These are phyloP conservation scores for Schoenoplectus tabernaemontani DNA, from an alignment of 202 grass and related monocot species.

Conservation along the genomic window DNA sequence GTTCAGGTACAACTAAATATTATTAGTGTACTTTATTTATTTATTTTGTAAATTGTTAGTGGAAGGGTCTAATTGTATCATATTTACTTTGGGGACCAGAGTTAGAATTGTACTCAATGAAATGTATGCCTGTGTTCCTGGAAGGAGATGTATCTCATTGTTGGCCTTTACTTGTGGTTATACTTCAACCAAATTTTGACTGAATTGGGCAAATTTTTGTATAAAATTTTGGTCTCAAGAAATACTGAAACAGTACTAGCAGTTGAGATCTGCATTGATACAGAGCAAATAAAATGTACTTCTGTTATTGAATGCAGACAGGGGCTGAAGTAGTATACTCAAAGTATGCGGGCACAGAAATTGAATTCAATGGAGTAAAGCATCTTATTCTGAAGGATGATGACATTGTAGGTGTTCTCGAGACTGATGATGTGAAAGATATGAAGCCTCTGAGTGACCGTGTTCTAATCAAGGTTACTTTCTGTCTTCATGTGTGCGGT, in stretches of 20 bases:
- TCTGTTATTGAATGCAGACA: constrained; percentile 31
- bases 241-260: background rate
- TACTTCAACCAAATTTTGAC: background rate
- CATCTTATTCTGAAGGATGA: constrained; percentile 97
- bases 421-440: constrained; percentile 83
- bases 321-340: constrained; percentile 74
- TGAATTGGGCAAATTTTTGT: background rate
- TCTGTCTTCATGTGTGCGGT: background rate
- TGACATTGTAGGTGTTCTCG: constrained; percentile 79
- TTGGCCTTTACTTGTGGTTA: background rate
- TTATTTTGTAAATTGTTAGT: background rate
- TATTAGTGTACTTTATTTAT: background rate
- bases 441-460: constrained; percentile 72
- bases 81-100: background rate
- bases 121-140: background rate
- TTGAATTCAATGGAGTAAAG: constrained; percentile 58
- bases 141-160: background rate
- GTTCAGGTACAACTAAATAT: constrained; percentile 37
- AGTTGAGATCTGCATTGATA: background rate
- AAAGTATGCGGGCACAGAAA: constrained; percentile 78
- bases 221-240: background rate
- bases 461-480: constrained; percentile 72
- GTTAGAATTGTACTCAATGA: background rate
- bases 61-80: background rate
- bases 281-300: background rate